Percentiles rank a stretch among this genome's conserved stretches.
Conservation (phyloP, 2,329 filamentous ascomycete genomes). For the Trichoderma atroviride region DNA sequence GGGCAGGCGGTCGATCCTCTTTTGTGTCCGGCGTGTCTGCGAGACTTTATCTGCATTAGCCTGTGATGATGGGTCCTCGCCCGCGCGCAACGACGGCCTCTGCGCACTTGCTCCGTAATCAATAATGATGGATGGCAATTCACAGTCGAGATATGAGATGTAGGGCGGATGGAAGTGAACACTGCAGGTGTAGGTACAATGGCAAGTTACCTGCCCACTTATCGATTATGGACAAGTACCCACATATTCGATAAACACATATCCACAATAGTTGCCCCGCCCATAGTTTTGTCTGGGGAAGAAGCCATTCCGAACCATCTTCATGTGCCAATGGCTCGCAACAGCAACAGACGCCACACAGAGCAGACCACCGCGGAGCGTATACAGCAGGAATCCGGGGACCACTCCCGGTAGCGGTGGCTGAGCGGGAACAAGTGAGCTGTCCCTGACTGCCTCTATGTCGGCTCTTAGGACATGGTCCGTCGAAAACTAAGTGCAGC, state of each 20-base stretch:
- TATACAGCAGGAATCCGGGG: neutral
- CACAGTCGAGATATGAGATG: neutral
- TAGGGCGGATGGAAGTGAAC: constrained; percentile 1
- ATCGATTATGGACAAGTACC: neutral
- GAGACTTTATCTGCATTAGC: constrained; percentile 17
- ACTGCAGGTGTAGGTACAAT: neutral
- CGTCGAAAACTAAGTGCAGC: constrained; percentile 1
- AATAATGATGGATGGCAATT: neutral
- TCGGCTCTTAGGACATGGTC: neutral
- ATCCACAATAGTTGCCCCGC: neutral
- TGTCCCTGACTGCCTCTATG: neutral
- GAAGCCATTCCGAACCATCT: neutral
- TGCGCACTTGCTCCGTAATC: neutral
- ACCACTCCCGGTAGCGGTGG: neutral
- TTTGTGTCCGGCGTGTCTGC: neutral
- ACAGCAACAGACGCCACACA: neutral
- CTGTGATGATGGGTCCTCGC: neutral
- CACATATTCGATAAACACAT: neutral
- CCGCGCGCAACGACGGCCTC: neutral
- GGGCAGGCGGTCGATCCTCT: constrained; percentile 4
- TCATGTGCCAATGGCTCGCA: neutral
- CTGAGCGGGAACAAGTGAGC: neutral
- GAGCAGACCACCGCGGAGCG: too few relatives aligned
- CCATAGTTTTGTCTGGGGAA: neutral
- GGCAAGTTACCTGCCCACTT: neutral